Evolutionary conservation across 2,329 filamentous ascomycete species (phyloP), one percentile per base, ranked within the genome.

Genomic region (Claviceps cyperi): DNA sequence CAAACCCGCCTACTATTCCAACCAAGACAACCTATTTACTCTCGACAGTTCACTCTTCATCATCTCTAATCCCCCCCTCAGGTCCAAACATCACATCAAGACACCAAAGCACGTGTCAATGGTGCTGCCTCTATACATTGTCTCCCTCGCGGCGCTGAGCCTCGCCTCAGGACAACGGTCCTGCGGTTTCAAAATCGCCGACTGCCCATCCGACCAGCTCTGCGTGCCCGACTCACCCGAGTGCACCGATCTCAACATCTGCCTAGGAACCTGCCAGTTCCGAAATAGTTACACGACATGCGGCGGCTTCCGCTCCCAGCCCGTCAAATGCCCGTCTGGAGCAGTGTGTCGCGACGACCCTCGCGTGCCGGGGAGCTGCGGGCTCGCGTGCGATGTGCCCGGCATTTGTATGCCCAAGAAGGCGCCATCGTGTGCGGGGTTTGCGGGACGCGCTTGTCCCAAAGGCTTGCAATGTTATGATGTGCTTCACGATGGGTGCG

Each of bases 311-410:
- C 54, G 52, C 1, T 9, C 52, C 14, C 50, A 51, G 11, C 64
- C 64, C 6, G 47, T 51, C 1, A 44, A 51, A 0, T 68, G 65
- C 54, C 51, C 55, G 32, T 50, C 51, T 17, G 54, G 55, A 11
- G 54, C 54, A 2, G 50, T 53, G 2, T 69, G 66, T 48, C 51
- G 58, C 14, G 58, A 67, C 50, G 65, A 69, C 24, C 65, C 66
- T 11, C 60, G 65, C 38, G 45, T 50, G 9, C 57, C 55, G 32
- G 52, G 22, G 9, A 50, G 55, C 47, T 67, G 65, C 41, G 65
- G 65, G 7, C 54, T 65, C 58, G 61, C 65, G 3, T 67, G 65
- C 49, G 65, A 67, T 41, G 48, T 19, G 6, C 60, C 61, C 0
- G 65, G 65, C 1, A 66, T 68, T 22, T 68, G 62, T 43, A 54